A percentile compares a stretch with the other conserved stretches of the same genome.
Conservation (phyloP, 352 stramenopile species). For the Globisporangium paddicum region DNA sequence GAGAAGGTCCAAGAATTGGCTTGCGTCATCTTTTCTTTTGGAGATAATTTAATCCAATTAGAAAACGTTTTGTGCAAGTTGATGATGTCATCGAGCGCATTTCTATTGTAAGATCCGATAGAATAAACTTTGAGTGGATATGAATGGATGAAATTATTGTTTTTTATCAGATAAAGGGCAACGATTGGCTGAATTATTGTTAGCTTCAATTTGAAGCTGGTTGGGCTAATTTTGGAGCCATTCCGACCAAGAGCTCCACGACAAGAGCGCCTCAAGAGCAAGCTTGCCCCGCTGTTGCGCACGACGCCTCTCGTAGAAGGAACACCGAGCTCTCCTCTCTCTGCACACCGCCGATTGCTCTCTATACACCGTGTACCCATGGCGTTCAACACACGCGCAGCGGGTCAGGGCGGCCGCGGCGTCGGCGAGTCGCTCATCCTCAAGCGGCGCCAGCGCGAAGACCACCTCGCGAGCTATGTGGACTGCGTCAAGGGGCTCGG, state of each 20-base stretch:
- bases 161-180: neutral
- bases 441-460: constrained; percentile 67
- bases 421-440: constrained; percentile 70
- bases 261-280: neutral
- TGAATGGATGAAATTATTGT: neutral
- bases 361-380: neutral
- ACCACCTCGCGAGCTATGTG: constrained; percentile 47
- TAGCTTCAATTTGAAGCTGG: neutral
- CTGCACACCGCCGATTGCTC: neutral
- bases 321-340: neutral
- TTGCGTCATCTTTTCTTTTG: too few relatives aligned
- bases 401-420: constrained; percentile 27
- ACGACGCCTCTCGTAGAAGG: neutral
- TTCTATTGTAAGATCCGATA: too few relatives aligned
- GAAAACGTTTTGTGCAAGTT: neutral
- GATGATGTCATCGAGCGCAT: too few relatives aligned
- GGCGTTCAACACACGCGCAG: constrained; percentile 1
- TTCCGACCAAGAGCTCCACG: neutral
- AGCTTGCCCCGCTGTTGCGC: neutral
- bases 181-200: neutral
- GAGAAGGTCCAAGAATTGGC: neutral
- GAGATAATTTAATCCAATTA: neutral
- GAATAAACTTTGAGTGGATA: neutral
- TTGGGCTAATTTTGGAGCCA: neutral
- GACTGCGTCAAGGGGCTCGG: constrained; percentile 46